Base-by-base conservation (phyloP, 2,329 filamentous ascomycete species). In the Botryosphaeria agaves region DNA sequence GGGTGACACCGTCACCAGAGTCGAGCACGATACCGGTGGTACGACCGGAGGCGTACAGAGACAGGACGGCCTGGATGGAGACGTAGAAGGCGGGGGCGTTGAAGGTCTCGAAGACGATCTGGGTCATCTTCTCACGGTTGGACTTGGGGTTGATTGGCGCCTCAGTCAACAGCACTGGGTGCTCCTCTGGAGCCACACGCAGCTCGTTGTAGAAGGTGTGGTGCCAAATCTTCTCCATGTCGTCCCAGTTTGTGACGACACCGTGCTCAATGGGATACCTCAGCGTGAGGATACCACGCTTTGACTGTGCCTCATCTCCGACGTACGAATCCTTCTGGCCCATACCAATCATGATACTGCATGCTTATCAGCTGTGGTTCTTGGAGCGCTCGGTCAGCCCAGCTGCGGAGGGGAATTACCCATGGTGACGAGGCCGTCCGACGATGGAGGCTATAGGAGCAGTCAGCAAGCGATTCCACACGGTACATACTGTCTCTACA, bases 151-250 rank as follows among this genome's bases (percentile, higher is more conserved):
- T 98, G 78, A 98, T 95, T 49, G 89, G 89, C 52, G 89, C 89
- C 72, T 98, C 89, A 51, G 89, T 98, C 62, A 98, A 75, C 58
- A 98, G 76, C 59, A 95, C 85, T 52, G 89, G 89, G 76, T 98
- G 89, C 79, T 98, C 89, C 75, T 98, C 89, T 52, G 89, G 89
- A 52, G 89, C 89, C 45, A 98, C 89, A 87, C 89, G 87, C 57
- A 98, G 75, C 74, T 98, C 89, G 70, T 98, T 98, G 82, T 95
- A 98, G 76, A 98, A 98, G 59, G 89, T 95, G 82, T 98, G 89
- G 66, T 98, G 89, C 89, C 89, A 98, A 53, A 98, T 95, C 79
- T 95, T 95, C 74, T 95, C 89, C 89, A 95, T 95, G 65, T 95
- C 89, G 63, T 98, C 89, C 89, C 89, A 98, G 82, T 95, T 95